Evolutionary conservation across 805 yeast species (phyloP).

Genomic region (Saturnispora sanitii): DNA sequence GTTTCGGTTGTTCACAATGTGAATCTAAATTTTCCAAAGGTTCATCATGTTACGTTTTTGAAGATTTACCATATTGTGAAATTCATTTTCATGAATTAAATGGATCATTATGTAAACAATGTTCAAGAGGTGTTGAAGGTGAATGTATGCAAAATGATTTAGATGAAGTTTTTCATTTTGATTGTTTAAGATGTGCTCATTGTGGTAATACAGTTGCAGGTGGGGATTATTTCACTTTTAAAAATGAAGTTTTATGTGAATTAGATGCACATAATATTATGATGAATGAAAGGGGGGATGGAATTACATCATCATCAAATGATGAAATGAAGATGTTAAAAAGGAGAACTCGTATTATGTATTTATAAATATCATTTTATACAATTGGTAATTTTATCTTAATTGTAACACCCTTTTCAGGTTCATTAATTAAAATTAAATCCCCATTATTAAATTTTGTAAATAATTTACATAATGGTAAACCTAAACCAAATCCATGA

Average conservation of each 20-base stretch:
- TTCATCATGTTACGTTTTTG: slow-evolving; percentile 62
- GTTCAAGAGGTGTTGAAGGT: slow-evolving; percentile 79
- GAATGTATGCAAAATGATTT: slow-evolving; percentile 74
- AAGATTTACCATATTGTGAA: slow-evolving; percentile 77
- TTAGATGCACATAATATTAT: slow-evolving; percentile 23
- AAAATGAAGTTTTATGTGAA: slow-evolving; percentile 45
- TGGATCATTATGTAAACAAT: slow-evolving; percentile 61
- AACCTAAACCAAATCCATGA: slow-evolving; percentile 28
- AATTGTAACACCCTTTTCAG: slow-evolving; percentile 20
- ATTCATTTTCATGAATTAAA: slow-evolving; percentile 68
- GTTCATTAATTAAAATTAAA: slow-evolving; percentile 16
- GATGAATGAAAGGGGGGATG: slow-evolving; percentile 11
- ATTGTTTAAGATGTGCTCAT: slow-evolving; percentile 58
- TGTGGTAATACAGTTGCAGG: slow-evolving; percentile 43
- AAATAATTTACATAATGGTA: slow-evolving; percentile 24
- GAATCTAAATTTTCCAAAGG: slow-evolving; percentile 44
- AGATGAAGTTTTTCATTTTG: slow-evolving; percentile 61
- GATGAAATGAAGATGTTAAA: slow-evolving; percentile 19
- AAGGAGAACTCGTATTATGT: slow-evolving; percentile 27
- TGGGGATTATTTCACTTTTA: slow-evolving; percentile 44
- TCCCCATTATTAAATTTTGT: slow-evolving; percentile 21
- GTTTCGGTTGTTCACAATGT: slow-evolving; percentile 73
- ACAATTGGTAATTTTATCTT: slow-evolving; percentile 17
- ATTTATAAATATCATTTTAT: slow-evolving; percentile 13
- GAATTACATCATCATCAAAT: slow-evolving; percentile 8